Evolutionary conservation across 371 early-diverging fungal genomes (phyloP).

Genomic region (Blastocladiella emersonii): DNA sequence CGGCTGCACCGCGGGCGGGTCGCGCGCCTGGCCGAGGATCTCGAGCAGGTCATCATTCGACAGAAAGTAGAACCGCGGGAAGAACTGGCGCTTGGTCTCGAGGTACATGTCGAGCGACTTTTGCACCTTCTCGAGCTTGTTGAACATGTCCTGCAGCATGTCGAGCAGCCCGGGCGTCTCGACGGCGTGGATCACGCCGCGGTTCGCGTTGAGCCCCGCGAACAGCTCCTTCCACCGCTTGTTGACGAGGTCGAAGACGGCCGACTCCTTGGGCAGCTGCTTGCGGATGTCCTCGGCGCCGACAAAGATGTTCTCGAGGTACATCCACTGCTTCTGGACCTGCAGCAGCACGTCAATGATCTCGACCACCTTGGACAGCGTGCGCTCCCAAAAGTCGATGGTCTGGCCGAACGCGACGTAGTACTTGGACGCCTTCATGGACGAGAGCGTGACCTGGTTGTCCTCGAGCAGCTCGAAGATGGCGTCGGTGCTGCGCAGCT

Average conservation of each 20-base stretch:
- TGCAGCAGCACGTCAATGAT: slow-evolving; percentile 29
- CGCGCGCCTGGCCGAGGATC: slow-evolving; percentile 34
- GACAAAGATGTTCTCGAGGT: slow-evolving; percentile 40
- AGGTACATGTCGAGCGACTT: slow-evolving; percentile 41
- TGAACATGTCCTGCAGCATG: slow-evolving; percentile 29
- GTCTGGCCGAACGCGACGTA: slow-evolving; percentile 30
- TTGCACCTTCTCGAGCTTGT: slow-evolving; percentile 37
- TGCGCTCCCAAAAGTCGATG: slow-evolving; percentile 35
- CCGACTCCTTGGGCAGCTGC: slow-evolving; percentile 37
- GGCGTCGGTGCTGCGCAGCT: slow-evolving; percentile 27
- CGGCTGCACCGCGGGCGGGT: slow-evolving; percentile 38
- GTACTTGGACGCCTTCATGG: slow-evolving; percentile 39
- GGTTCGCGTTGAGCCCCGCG: slow-evolving; percentile 17
- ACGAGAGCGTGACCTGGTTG: slow-evolving; percentile 36
- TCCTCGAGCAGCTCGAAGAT: slow-evolving; percentile 38
- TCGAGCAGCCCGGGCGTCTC: slow-evolving; percentile 20
- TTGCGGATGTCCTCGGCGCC: slow-evolving; percentile 41
- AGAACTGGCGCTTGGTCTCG: slow-evolving; percentile 35
- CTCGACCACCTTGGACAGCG: slow-evolving; percentile 31
- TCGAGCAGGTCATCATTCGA: slow-evolving; percentile 40
- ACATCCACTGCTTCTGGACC: slow-evolving; percentile 41
- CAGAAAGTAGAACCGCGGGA: slow-evolving; percentile 40
- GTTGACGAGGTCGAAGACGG: slow-evolving; percentile 33
- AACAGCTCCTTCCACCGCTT: slow-evolving; percentile 23
- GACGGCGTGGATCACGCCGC: slow-evolving; percentile 26